Conservation (phyloP, 768 basidiomycete genomes). For the Russula abietina region DNA sequence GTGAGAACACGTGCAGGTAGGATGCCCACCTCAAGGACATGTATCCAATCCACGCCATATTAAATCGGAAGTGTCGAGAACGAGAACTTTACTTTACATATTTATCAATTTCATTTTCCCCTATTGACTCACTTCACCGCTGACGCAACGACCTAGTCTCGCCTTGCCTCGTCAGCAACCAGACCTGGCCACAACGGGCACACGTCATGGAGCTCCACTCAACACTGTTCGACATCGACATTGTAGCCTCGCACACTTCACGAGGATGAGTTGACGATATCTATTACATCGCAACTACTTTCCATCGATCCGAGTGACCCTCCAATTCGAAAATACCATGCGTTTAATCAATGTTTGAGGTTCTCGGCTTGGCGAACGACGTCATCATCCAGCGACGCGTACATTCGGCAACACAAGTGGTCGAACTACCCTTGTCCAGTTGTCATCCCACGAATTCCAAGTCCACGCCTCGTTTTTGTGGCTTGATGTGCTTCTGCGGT, state of each 20-base stretch:
- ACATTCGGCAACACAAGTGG: slow-evolving; percentile 21
- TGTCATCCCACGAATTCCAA: slow-evolving; percentile 26
- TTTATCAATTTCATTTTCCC: slow-evolving; percentile 6
- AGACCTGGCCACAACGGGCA: neutral
- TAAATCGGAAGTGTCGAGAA: neutral
- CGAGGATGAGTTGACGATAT: neutral
- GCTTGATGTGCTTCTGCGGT: neutral
- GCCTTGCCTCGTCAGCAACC: slow-evolving; percentile 1
- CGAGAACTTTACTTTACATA: too few species aligned
- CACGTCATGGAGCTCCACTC: slow-evolving; percentile 5
- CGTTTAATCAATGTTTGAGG: neutral
- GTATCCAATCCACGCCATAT: neutral
- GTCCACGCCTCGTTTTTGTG: slow-evolving; percentile 12
- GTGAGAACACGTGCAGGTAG: slow-evolving; percentile 6
- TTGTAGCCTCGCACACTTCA: slow-evolving; percentile 8
- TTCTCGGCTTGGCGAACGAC: slow-evolving; percentile 10
- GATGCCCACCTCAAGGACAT: slow-evolving; percentile 2
- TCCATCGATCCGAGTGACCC: neutral
- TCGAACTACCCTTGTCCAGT: slow-evolving; percentile 26
- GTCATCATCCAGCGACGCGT: slow-evolving; percentile 19
- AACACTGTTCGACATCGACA: neutral
- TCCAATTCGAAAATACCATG: neutral
- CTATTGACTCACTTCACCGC: neutral
- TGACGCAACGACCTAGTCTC: slow-evolving; percentile 16
- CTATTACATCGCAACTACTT: neutral